Conservation (phyloP, 495 filamentous ascomycete species). For the Polyplosphaeria fusca region DNA sequence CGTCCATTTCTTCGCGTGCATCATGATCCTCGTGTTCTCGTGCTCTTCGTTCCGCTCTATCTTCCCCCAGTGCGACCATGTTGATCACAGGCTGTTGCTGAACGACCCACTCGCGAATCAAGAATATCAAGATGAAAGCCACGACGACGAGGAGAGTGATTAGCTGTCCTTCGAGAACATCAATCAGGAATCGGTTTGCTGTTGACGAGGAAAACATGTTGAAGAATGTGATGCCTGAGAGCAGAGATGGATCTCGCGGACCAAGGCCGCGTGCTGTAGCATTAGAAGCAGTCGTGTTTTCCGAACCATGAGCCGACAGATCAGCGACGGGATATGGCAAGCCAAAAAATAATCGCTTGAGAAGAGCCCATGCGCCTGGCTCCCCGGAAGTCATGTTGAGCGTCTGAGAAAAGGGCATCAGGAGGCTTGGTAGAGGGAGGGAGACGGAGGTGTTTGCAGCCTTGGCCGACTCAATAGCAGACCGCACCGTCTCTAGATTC, state of each 20-base stretch:
- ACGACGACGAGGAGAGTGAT: conserved; percentile 88
- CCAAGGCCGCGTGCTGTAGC: not conserved
- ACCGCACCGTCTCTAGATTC: conserved; percentile 18
- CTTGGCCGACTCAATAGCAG: conserved; percentile 32
- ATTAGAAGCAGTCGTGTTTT: conserved; percentile 5
- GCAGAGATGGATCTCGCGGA: conserved; percentile 45
- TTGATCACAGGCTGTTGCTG: conserved; percentile 85
- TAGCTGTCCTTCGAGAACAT: conserved; percentile 85
- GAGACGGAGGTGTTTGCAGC: conserved; percentile 44
- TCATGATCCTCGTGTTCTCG: conserved; percentile 44
- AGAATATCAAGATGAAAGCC: conserved; percentile 88
- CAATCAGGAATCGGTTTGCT: conserved; percentile 76
- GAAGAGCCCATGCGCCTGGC: conserved; percentile 49
- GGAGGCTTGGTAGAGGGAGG: conserved; percentile 29
- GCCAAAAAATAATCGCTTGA: conserved; percentile 41
- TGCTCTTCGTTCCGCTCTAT: conserved; percentile 21
- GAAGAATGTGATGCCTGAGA: conserved; percentile 72
- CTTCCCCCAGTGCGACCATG: conserved; percentile 43
- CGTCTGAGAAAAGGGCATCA: conserved; percentile 46
- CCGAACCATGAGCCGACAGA: not conserved
- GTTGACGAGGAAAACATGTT: conserved; percentile 63
- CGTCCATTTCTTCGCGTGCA: conserved; percentile 38
- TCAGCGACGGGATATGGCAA: conserved; percentile 9
- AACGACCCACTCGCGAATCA: conserved; percentile 97
- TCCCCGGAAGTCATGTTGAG: conserved; percentile 48